These are phyloP conservation scores for Helianthus tuberosus DNA, from an alignment of 129 eudicot genomes.

Conservation along the genomic window DNA sequence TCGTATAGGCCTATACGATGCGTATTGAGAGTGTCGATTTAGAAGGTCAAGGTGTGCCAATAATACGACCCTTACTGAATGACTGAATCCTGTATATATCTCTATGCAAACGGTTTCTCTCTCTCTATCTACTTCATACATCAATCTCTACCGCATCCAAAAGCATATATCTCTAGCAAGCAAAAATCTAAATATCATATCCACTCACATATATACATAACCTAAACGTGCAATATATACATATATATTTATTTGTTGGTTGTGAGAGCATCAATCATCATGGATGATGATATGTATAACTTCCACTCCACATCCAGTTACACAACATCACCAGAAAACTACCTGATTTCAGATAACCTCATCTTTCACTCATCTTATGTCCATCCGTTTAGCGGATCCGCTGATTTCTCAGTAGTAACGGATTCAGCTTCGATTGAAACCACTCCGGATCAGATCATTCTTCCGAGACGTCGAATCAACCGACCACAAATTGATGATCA, in stretches of 20 bases:
- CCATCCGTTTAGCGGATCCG: slow-evolving; percentile 48
- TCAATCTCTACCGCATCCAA: slow-evolving; percentile 16
- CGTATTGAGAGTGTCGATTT: too few relatives aligned
- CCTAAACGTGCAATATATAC: too few relatives aligned
- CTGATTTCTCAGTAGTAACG: slow-evolving; percentile 49
- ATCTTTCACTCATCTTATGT: slow-evolving; percentile 35
- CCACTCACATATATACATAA: too few relatives aligned
- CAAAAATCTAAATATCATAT: too few relatives aligned
- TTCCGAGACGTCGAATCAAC: slow-evolving; percentile 25
- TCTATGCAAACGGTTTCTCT: background rate
- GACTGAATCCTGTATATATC: background rate
- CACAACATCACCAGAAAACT: slow-evolving; percentile 56
- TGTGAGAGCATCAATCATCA: slow-evolving; percentile 10
- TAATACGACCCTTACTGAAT: too few relatives aligned
- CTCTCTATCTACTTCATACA: slow-evolving; percentile 9
- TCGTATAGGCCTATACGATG: too few relatives aligned
- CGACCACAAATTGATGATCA: slow-evolving; percentile 24
- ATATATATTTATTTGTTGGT: too few relatives aligned
- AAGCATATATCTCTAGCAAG: too few relatives aligned
- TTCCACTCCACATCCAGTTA: slow-evolving; percentile 46
- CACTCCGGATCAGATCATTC: slow-evolving; percentile 10
- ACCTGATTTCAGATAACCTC: slow-evolving; percentile 43
- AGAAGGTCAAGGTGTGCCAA: too few relatives aligned
- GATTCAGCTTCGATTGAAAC: slow-evolving; percentile 51
- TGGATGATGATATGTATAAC: slow-evolving; percentile 79